Percentiles rank a stretch among this genome's conserved stretches.
phyloP scores from a whole-genome alignment of 345 rosid species.

The Carallia brachiata region DNA sequence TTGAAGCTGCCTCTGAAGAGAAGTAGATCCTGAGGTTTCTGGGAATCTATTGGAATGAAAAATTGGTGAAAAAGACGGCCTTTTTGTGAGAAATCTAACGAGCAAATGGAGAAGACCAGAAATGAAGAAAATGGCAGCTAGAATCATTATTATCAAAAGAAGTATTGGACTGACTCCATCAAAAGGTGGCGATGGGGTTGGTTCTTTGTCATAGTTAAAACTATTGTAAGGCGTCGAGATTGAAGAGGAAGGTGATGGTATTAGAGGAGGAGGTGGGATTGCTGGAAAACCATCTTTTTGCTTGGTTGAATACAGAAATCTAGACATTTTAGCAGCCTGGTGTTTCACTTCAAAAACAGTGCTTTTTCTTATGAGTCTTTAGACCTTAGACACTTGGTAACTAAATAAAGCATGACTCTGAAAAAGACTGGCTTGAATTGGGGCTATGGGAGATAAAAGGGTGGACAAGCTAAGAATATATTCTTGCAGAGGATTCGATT shows the following conservation, averaged over 20 bases:
- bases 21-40: conserved; percentile 40
- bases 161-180: conserved; percentile 47
- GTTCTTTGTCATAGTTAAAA: conserved; percentile 23
- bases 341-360: conserved; percentile 1
- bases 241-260: conserved; percentile 17
- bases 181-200: conserved; percentile 27
- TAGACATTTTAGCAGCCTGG: conserved; percentile 30
- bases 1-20: conserved; percentile 66
- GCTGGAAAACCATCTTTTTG: conserved; percentile 21
- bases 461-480: conserved; percentile 17
- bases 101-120: conserved; percentile 63
- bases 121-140: conserved; percentile 52
- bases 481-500: conserved; percentile 18
- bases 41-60: conserved; percentile 43
- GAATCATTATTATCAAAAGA: conserved; percentile 45
- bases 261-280: conserved; percentile 31
- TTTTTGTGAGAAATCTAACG: conserved; percentile 44
- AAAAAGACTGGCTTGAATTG: conserved; percentile 19
- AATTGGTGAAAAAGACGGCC: conserved; percentile 40
- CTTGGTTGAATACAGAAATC: conserved; percentile 21
- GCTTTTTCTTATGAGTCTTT: not conserved
- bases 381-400: not conserved
- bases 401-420: not conserved
- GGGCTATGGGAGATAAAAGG: not conserved
- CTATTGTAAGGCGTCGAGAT: conserved; percentile 16